A percentile compares a stretch with the other conserved stretches of the same genome.
These are phyloP conservation scores for Salix udensis DNA, from an alignment of 345 rosid genomes.

Conservation along the genomic window DNA sequence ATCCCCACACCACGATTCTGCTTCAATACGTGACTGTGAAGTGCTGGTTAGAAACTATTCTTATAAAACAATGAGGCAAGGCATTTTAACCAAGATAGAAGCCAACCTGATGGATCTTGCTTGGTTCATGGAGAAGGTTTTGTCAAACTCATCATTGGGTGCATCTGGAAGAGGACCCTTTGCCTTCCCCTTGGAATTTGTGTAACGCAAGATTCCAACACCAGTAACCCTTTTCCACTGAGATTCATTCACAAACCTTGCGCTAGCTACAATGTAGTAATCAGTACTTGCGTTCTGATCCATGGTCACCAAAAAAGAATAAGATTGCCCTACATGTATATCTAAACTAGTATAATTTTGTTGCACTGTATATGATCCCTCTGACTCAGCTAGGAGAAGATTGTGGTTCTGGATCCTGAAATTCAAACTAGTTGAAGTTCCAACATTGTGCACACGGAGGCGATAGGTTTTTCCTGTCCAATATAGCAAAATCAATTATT, in stretches of 20 bases:
- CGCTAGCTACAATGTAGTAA: constrained; percentile 97
- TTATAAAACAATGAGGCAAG: background rate
- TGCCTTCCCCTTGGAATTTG: constrained; percentile 95
- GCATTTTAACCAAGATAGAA: constrained; percentile 5
- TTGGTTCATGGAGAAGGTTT: constrained; percentile 97
- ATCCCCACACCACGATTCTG: background rate
- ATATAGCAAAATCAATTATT: constrained; percentile 6
- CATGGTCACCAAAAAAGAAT: constrained; percentile 82
- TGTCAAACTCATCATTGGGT: constrained; percentile 79
- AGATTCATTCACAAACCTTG: constrained; percentile 83
- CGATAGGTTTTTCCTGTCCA: constrained; percentile 84
- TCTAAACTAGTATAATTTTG: constrained; percentile 98
- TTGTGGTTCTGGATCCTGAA: constrained; percentile 96
- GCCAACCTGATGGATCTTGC: constrained; percentile 95
- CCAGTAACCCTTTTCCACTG: constrained; percentile 92
- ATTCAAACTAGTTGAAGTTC: constrained; percentile 83
- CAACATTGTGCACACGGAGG: constrained; percentile 86
- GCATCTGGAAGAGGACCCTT: constrained; percentile 78
- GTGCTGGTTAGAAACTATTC: background rate
- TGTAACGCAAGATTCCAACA: constrained; percentile 80
- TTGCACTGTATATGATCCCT: constrained; percentile 96
- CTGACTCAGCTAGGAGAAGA: constrained; percentile 79
- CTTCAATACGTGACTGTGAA: background rate
- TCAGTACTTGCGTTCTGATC: constrained; percentile 96
- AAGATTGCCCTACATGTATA: constrained; percentile 93